Evolutionary conservation across 1,284 basidiomycete species (phyloP).

Genomic region (Naganishia sp.): DNA sequence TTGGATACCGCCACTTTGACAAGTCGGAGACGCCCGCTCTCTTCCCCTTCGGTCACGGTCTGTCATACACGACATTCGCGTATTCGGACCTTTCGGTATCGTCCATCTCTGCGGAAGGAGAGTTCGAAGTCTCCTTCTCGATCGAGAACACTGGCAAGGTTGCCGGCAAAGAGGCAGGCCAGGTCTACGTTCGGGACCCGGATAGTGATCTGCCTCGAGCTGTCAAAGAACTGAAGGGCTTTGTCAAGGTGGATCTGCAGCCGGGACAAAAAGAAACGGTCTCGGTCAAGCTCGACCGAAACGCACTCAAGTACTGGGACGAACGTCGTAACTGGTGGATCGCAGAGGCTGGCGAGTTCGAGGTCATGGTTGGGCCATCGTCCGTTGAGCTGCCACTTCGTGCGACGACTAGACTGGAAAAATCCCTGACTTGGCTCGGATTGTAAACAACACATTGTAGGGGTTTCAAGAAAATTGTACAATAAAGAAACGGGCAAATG

Average conservation of each 20-base stretch:
- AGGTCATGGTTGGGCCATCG: slow-evolving; percentile 20
- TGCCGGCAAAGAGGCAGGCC: slow-evolving; percentile 50
- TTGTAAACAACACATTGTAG: slow-evolving; percentile 21
- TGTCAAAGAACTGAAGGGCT: slow-evolving; percentile 45
- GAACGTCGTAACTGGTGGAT: slow-evolving; percentile 34
- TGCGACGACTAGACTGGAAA: slow-evolving; percentile 17
- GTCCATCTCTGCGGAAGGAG: slow-evolving; percentile 32
- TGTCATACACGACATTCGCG: slow-evolving; percentile 61
- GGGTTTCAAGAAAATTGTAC: not conserved
- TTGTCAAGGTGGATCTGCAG: slow-evolving; percentile 45
- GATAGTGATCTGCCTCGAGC: slow-evolving; percentile 41
- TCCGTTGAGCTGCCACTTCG: slow-evolving; percentile 30
- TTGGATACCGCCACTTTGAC: slow-evolving; percentile 33
- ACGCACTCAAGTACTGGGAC: slow-evolving; percentile 35
- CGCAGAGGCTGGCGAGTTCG: slow-evolving; percentile 58
- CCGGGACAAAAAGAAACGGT: slow-evolving; percentile 44
- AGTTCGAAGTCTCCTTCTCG: slow-evolving; percentile 41
- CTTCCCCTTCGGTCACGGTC: slow-evolving; percentile 59
- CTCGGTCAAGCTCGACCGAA: slow-evolving; percentile 42
- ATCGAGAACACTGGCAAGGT: slow-evolving; percentile 51
- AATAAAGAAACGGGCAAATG: not conserved
- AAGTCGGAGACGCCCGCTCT: slow-evolving; percentile 42
- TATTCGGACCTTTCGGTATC: slow-evolving; percentile 41
- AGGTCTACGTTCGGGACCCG: slow-evolving; percentile 57
- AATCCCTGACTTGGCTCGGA: slow-evolving; percentile 33